Conservation (phyloP, 2,329 filamentous ascomycete genomes). For the Cladorrhinum sp. region DNA sequence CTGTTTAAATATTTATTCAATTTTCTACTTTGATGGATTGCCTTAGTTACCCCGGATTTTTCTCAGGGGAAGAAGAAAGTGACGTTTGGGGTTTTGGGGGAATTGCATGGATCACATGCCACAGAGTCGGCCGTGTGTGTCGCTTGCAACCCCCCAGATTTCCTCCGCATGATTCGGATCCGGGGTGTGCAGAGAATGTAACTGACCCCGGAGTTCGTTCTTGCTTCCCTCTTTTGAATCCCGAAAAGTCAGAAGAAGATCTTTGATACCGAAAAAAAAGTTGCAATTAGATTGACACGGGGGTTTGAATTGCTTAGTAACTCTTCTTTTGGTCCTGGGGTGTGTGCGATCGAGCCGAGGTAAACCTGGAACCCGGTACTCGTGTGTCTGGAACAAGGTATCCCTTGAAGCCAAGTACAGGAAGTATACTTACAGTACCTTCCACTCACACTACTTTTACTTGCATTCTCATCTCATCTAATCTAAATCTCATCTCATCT, state of each 20-base stretch:
- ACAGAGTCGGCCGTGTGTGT: neutral
- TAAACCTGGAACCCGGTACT: neutral
- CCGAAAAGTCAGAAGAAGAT: neutral
- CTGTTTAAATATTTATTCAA: neutral
- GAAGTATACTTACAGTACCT: neutral
- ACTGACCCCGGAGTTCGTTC: neutral
- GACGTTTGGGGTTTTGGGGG: neutral
- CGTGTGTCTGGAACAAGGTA: constrained; percentile 2
- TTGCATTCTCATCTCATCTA: neutral
- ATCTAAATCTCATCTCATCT: neutral
- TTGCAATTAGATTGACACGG: neutral
- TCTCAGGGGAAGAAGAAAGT: no score
- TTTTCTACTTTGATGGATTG: no score
- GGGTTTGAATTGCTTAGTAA: neutral
- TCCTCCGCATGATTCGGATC: neutral
- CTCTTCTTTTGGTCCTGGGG: neutral
- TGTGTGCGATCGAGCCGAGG: no score
- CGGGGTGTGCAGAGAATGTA: neutral
- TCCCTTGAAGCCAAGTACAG: neutral
- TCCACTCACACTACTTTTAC: neutral
- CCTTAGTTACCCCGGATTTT: no score
- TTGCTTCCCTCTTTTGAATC: neutral
- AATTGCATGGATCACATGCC: neutral
- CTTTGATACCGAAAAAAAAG: neutral
- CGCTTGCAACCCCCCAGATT: neutral